Evolutionary conservation across 2,329 filamentous ascomycete species (phyloP), one percentile per base, ranked within the genome.

Genomic region (Thelonectria rubi): DNA sequence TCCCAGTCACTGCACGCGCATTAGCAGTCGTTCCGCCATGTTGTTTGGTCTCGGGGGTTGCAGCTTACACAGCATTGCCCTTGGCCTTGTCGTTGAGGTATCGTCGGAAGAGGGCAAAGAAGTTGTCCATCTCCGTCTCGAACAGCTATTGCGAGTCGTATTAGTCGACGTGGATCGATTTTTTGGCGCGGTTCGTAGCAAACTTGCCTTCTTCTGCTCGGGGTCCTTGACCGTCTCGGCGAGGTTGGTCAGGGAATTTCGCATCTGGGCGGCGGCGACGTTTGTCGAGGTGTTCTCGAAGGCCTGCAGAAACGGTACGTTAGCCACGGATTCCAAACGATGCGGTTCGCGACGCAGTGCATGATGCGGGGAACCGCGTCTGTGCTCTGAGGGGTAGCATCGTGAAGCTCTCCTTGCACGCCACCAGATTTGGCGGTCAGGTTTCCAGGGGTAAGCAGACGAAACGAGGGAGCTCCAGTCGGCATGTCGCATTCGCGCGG

Each of bases 91-190:
- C 95, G 78, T 97, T 97, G 67, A 99, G 85, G 82, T 97, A 99
- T 81, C 95, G 89, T 77, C 95, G 91, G 90, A 99, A 99, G 65
- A 99, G 91, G 64, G 93, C 91, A 78, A 99, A 99, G 86, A 99
- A 99, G 89, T 99, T 99, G 88, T 99, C 95, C 94, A 97, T 98
- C 83, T 99, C 94, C 5, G 94, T 96, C 84, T 98, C 94, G 80
- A 98, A 98, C 69, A 96, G 88, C 92, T 92, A 70, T 71, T 49
- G 20, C 10, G 11, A 1, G 26, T 56, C 11, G 24, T 32, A 59
- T 69, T 56, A 63, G 62, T 30, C 53, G 26, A 49, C 15, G 21
- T 34, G 20, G 52, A 18, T n/a, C 10, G 43, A n/a, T 24, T 6
- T 34, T 49, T 34, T 48, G 12, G n/a, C 50, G 26, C 17, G n/a